Evolutionary conservation across 2,329 filamentous ascomycete genomes (phyloP).

Genomic region (Aspergillus intermedius): DNA sequence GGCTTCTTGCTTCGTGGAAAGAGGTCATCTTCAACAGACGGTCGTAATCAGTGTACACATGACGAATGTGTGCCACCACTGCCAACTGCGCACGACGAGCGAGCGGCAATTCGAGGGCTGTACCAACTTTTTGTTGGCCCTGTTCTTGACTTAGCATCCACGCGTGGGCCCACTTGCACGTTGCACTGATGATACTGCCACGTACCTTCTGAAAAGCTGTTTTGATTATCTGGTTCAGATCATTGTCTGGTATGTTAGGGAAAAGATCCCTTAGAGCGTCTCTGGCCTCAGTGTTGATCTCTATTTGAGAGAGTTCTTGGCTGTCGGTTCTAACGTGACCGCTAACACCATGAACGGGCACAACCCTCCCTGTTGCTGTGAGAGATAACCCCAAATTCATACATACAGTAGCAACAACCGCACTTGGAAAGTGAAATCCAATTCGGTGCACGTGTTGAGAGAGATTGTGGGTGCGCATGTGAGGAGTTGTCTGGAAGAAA

Average conservation of each 20-base stretch:
- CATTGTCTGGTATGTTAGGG: conserved; percentile 55
- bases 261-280: conserved; percentile 57
- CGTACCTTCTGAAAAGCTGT: conserved; percentile 55
- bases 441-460: conserved; percentile 57
- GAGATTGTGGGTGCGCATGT: conserved; percentile 46
- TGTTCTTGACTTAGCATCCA: conserved; percentile 23
- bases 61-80: conserved; percentile 56
- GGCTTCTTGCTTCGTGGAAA: conserved; percentile 50
- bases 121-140: conserved; percentile 54
- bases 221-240: conserved; percentile 52
- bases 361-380: conserved; percentile 42
- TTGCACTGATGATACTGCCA: background rate
- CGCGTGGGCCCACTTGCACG: conserved; percentile 12
- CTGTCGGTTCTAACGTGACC: conserved; percentile 17
- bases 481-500: conserved; percentile 42
- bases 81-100: conserved; percentile 55
- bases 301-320: conserved; percentile 35
- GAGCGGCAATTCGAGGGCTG: conserved; percentile 47
- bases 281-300: conserved; percentile 51
- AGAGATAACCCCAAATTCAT: conserved; percentile 42
- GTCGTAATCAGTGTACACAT: conserved; percentile 58
- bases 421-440: conserved; percentile 57
- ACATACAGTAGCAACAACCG: conserved; percentile 54
- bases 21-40: conserved; percentile 46
- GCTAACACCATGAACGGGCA: conserved; percentile 28